A percentile compares a stretch with the other conserved stretches of the same genome.
Evolutionary conservation across 495 filamentous ascomycete genomes (phyloP).

Genomic region (Penicillium alfredii): DNA sequence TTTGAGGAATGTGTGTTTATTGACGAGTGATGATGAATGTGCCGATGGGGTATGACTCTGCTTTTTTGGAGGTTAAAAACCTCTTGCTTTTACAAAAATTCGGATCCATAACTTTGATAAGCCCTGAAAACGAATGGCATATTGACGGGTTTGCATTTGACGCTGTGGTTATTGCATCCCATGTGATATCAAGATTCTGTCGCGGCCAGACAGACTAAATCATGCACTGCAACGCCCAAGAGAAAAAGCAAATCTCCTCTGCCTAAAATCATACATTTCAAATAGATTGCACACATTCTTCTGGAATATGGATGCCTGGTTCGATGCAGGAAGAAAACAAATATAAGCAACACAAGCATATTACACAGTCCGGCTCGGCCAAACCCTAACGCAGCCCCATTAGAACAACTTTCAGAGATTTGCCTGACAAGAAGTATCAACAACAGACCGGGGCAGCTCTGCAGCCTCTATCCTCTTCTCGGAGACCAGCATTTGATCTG

Average conservation of each 20-base stretch:
- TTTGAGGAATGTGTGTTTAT: not conserved
- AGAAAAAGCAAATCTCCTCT: no score
- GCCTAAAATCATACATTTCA: no score
- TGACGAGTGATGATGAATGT: not conserved
- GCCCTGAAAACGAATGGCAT: no score
- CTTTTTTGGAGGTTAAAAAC: not conserved
- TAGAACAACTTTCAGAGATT: slow-evolving; percentile 9
- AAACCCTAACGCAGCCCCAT: not conserved
- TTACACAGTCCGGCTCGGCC: not conserved
- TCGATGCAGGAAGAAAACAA: not conserved
- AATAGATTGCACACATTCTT: no score
- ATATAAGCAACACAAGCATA: not conserved
- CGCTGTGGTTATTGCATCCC: no score
- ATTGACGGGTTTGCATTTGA: no score
- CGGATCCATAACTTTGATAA: not conserved
- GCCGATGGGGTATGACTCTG: not conserved
- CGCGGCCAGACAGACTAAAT: no score
- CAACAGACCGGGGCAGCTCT: slow-evolving; percentile 14
- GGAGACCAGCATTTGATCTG: slow-evolving; percentile 41
- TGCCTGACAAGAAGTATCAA: slow-evolving; percentile 4
- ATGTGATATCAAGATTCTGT: no score
- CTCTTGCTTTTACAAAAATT: not conserved
- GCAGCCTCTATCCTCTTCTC: slow-evolving; percentile 30
- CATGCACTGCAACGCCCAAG: no score
- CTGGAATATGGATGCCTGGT: not conserved